These are phyloP conservation scores for Citrus medica DNA, from an alignment of 345 rosid species.

Conservation along the genomic window DNA sequence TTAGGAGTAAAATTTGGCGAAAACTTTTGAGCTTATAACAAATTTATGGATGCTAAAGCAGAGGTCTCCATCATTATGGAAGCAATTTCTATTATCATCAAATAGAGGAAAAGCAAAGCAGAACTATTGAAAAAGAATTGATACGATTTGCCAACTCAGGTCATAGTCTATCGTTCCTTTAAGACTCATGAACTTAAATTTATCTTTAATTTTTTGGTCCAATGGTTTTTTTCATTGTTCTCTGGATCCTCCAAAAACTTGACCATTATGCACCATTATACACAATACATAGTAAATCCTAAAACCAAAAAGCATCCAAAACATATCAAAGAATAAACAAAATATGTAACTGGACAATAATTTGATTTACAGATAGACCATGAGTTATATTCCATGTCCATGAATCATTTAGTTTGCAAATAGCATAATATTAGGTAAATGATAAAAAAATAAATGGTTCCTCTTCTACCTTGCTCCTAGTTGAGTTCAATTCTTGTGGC, in stretches of 20 bases:
- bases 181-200: slow-evolving; percentile 93
- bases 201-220: slow-evolving; percentile 77
- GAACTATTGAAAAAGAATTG: background rate
- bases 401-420: too few species aligned
- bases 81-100: background rate
- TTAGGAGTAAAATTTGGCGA: background rate
- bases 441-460: too few species aligned
- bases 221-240: slow-evolving; percentile 61
- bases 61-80: background rate
- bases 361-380: too few species aligned
- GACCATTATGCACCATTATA: slow-evolving; percentile 45
- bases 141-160: slow-evolving; percentile 77
- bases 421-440: too few species aligned
- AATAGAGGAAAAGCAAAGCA: background rate
- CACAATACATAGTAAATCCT: background rate
- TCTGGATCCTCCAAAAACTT: slow-evolving; percentile 93
- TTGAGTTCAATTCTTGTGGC: too few species aligned
- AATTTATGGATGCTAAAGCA: background rate
- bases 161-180: slow-evolving; percentile 68
- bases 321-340: too few species aligned
- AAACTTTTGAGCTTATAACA: background rate
- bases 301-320: background rate
- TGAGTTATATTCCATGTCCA: too few species aligned
- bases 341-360: too few species aligned
- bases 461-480: too few species aligned